Evolutionary conservation across 2,329 filamentous ascomycete species (phyloP), one percentile per base, ranked within the genome.

Genomic region (Neofusicoccum laricinum): DNA sequence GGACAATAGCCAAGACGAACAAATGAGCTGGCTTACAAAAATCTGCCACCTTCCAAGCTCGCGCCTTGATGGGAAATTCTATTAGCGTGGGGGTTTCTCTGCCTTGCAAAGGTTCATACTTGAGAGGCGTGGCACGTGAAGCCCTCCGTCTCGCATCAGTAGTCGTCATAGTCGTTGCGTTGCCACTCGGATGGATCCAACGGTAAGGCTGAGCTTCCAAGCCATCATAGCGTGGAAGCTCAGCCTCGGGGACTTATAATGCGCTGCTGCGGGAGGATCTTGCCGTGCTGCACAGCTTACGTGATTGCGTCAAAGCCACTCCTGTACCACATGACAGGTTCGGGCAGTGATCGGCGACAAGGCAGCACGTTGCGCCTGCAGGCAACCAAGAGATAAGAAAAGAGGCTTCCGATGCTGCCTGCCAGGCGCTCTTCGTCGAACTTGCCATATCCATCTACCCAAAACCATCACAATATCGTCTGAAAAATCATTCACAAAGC

Each of bases 11-110:
- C 15, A 36, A 14, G 11, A 32, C 21, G n/a, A n/a, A n/a, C 15
- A 14, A 2, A 61, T n/a, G 3, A 12, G 15, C 34, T 49, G 32
- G 7, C 62, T 40, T n/a, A 64, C 62, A 32, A 64, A 64, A n/a
- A 64, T 64, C 41, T 64, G 62, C 62, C 62, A 64, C n/a, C 32
- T 36, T 32, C 53, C 53, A 15, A 64, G 62, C 38, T 64, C 51
- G 15, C 50, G 62, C 17, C 62, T 64, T 43, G 30, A 6, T 6
- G n/a, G 2, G n/a, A 30, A 40, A 32, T 10, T 17, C 5, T 48
- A 14, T 55, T 41, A 55, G 51, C 34, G 17, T 15, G 14, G 38
- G 38, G 2, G 15, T n/a, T 41, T n/a, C 7, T 19, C 45, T 2
- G 11, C 2, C 7, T 41, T 43, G 11, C 19, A n/a, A n/a, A 12